A percentile compares a stretch with the other conserved stretches of the same genome.
Evolutionary conservation across 345 rosid genomes (phyloP).

Genomic region (Euphorbia peplus): DNA sequence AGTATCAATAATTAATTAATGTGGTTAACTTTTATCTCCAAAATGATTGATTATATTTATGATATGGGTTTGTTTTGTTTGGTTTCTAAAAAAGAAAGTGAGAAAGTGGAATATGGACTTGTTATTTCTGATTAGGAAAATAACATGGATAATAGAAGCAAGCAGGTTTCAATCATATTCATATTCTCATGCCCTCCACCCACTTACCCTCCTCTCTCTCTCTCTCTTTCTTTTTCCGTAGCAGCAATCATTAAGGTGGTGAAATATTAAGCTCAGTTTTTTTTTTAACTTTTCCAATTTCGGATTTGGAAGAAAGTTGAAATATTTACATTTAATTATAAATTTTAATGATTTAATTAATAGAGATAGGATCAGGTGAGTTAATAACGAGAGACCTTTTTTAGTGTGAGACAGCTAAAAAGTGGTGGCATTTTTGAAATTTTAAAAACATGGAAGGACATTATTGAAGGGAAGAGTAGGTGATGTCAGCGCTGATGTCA

Average conservation of each 20-base stretch:
- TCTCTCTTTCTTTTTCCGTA: constrained; percentile 21
- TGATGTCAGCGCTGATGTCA: no score
- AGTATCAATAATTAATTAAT: not conserved
- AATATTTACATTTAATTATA: no score
- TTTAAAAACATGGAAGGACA: no score
- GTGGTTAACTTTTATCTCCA: constrained; percentile 1
- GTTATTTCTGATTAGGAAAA: constrained; percentile 7
- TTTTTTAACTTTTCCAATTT: constrained; percentile 11
- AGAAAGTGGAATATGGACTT: not conserved
- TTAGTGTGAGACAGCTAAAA: no score
- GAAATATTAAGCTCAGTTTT: constrained; percentile 1
- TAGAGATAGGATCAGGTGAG: no score
- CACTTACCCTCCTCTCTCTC: constrained; percentile 18
- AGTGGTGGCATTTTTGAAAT: no score
- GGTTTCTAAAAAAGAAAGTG: constrained; percentile 23
- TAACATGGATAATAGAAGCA: not conserved
- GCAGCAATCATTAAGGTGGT: constrained; percentile 27
- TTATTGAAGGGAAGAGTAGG: no score
- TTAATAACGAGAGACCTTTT: no score
- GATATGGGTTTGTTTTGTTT: constrained; percentile 12
- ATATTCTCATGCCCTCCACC: constrained; percentile 27
- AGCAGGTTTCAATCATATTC: constrained; percentile 21
- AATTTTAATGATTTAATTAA: no score
- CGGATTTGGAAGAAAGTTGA: no score
- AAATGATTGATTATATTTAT: constrained; percentile 14